A percentile compares a stretch with the other conserved stretches of the same genome.
Conservation (phyloP, 306 rosid species). For the Ormosia semicastrata region DNA sequence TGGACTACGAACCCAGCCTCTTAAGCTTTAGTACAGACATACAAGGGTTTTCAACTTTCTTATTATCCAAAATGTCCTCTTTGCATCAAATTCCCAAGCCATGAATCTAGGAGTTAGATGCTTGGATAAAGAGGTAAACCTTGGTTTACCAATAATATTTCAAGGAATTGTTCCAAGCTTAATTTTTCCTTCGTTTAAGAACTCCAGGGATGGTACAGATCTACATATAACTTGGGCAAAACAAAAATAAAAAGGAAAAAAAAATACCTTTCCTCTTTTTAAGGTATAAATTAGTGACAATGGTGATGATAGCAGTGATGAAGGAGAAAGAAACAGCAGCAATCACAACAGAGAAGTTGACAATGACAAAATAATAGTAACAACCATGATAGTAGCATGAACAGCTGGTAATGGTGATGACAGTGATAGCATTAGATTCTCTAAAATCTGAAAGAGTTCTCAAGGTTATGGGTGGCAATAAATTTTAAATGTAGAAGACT, state of each 20-base stretch:
- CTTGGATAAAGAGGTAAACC: not conserved
- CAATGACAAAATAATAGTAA: conserved; percentile 16
- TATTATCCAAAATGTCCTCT: not conserved
- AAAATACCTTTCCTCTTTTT: not conserved
- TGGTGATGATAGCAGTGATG: not conserved
- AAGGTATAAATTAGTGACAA: not conserved
- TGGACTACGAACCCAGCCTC: not conserved
- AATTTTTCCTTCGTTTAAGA: not conserved
- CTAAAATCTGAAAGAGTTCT: not conserved
- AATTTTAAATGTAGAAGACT: not conserved
- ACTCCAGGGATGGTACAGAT: not conserved
- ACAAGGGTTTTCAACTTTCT: not conserved
- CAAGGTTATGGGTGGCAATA: not conserved
- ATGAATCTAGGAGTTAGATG: not conserved
- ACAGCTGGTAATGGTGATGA: not conserved
- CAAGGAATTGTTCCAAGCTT: not conserved
- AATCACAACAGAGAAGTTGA: not conserved
- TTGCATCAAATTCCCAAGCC: not conserved
- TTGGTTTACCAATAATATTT: not conserved
- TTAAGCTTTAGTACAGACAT: not conserved
- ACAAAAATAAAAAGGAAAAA: not conserved
- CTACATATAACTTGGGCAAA: not conserved
- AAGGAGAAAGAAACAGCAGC: not conserved
- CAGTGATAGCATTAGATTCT: not conserved
- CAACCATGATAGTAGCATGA: not conserved